Evolutionary conservation across 2,329 filamentous ascomycete species (phyloP), one percentile per base, ranked within the genome.

Genomic region (Exophiala xenobiotica): DNA sequence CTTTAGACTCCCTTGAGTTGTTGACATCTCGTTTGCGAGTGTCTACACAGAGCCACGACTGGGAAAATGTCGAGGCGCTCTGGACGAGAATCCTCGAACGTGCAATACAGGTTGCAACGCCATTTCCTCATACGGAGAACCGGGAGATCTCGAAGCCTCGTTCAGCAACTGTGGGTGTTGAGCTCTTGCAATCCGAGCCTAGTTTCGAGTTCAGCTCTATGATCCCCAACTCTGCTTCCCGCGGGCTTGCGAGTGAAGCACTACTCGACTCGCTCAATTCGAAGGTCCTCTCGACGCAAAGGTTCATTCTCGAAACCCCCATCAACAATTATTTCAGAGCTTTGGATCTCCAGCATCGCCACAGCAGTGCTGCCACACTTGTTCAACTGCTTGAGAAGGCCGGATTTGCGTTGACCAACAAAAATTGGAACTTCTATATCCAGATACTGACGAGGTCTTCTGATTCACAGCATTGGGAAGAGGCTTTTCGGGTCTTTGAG

Each of bases 391-490:
- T 91, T 8, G 73, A 81, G 6, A 65, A 67, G 1, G 76, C 78
- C 33, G 92, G 91, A 8, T 96, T 92, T 72, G 72, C 74, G 22
- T 70, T 96, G 51, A 85, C 89, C 63, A 85, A 81, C 65, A 79
- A 78, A 61, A 90, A 88, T 60, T 95, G 90, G 90, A 93, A 95
- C 65, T 76, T 80, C 44, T 84, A 88, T 58, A 78, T 96, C 49
- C 81, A 86, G 61, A 70, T 78, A 44, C 80, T 96, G 22, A 81
- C 83, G 19, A 72, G 76, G 11, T 75, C 82, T 47, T 77, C 78
- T 39, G 75, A 78, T 39, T 78, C 79, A 61, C 70, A 81, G 41
- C 76, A 85, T 51, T 68, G 70, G 46, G 19, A 69, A 9, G 57
- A 65, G 16, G 90, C 90, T 29, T 95, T 93, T 69, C 65, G 72